Percentiles rank a stretch among this genome's conserved stretches.
phyloP scores from a whole-genome alignment of 2,329 filamentous ascomycete species.

The Arthrobotrys musiformis region DNA sequence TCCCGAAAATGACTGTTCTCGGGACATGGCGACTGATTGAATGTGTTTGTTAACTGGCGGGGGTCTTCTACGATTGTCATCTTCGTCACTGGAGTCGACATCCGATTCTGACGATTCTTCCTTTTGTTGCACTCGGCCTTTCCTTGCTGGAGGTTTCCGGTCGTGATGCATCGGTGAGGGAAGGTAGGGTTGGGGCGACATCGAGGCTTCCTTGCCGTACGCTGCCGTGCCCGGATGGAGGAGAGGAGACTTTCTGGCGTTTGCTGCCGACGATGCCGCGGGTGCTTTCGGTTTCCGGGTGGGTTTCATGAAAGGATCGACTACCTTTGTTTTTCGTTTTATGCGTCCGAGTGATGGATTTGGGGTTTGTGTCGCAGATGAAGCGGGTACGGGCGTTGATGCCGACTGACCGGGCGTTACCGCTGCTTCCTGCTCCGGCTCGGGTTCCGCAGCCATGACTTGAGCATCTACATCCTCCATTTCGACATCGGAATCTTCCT shows the following conservation, averaged over 20 bases:
- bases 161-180: constrained; percentile 43
- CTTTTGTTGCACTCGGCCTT: constrained; percentile 8
- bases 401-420: constrained; percentile 35
- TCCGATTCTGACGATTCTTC: constrained; percentile 46
- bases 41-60: constrained; percentile 38
- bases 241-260: constrained; percentile 26
- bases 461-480: constrained; percentile 43
- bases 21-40: constrained; percentile 37
- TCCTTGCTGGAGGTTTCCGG: constrained; percentile 6
- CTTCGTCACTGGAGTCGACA: constrained; percentile 44
- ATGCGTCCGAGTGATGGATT: constrained; percentile 24
- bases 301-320: constrained; percentile 48
- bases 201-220: constrained; percentile 39
- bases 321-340: constrained; percentile 28
- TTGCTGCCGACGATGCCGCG: neutral
- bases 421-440: constrained; percentile 32
- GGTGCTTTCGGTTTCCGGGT: constrained; percentile 25
- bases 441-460: neutral
- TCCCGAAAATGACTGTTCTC: constrained; percentile 39
- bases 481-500: constrained; percentile 45
- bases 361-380: constrained; percentile 39
- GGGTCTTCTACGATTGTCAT: constrained; percentile 18
- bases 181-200: constrained; percentile 45
- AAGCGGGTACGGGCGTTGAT: constrained; percentile 42
- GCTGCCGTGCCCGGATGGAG: constrained; percentile 33